These are phyloP conservation scores for Moesziomyces antarcticus DNA, from an alignment of 1,284 basidiomycete genomes.

Conservation along the genomic window DNA sequence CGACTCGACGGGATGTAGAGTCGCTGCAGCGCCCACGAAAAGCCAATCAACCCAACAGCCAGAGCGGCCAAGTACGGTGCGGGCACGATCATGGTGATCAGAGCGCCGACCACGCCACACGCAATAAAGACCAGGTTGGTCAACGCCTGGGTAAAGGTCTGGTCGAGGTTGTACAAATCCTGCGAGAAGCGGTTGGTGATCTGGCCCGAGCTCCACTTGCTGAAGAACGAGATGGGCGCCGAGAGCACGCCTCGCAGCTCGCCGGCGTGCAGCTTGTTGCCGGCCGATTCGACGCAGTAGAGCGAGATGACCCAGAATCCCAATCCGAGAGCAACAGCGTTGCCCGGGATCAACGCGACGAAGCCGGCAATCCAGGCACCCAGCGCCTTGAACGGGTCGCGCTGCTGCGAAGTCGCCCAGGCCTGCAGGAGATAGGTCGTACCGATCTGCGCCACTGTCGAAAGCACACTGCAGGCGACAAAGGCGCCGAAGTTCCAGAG, in stretches of 20 bases:
- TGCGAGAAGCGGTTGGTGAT: constrained; percentile 59
- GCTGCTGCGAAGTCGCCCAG: constrained; percentile 32
- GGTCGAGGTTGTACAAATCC: constrained; percentile 52
- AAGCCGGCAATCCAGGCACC: constrained; percentile 30
- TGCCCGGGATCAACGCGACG: constrained; percentile 4
- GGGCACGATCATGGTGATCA: constrained; percentile 41
- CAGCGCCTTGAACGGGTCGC: constrained; percentile 22
- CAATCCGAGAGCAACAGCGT: constrained; percentile 17
- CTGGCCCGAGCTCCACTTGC: constrained; percentile 40
- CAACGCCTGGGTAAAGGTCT: constrained; percentile 24
- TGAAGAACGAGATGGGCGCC: constrained; percentile 49
- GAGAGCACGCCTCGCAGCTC: constrained; percentile 36
- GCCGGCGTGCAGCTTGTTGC: constrained; percentile 29
- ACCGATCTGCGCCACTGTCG: not conserved
- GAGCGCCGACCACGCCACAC: constrained; percentile 12
- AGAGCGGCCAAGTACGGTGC: constrained; percentile 45
- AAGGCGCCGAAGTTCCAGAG: constrained; percentile 11
- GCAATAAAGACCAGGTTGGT: constrained; percentile 18
- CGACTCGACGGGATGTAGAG: constrained; percentile 54
- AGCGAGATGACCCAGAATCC: constrained; percentile 15
- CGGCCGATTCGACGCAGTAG: constrained; percentile 21
- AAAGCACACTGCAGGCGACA: not conserved
- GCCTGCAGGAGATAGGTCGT: constrained; percentile 33
- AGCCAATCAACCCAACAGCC: constrained; percentile 11
- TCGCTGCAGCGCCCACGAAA: constrained; percentile 30